Evolutionary conservation across 352 stramenopile species (phyloP).

Genomic region (Globisporangium nunn): DNA sequence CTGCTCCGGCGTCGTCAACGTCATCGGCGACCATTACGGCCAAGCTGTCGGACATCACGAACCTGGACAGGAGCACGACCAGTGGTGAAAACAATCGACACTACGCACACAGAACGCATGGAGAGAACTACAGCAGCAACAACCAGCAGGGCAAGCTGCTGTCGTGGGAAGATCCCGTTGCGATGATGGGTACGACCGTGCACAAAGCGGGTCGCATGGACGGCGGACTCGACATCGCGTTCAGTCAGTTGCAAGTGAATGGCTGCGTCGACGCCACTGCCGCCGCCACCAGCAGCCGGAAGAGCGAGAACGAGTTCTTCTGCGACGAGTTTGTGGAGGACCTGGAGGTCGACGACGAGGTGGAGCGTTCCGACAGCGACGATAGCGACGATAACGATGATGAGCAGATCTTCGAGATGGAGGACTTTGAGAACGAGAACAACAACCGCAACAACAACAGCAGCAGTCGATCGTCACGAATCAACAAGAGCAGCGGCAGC

Average conservation of each 20-base stretch:
- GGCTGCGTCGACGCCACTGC: slow-evolving; percentile 1
- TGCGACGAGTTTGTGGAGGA: slow-evolving; percentile 23
- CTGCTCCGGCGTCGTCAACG: neutral
- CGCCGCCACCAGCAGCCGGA: neutral
- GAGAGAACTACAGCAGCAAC: slow-evolving; percentile 1
- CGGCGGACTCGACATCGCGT: slow-evolving; percentile 7
- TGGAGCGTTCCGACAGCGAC: slow-evolving; percentile 24
- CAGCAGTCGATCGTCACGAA: slow-evolving; percentile 8
- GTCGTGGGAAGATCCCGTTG: slow-evolving; percentile 56
- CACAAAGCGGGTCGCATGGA: slow-evolving; percentile 1
- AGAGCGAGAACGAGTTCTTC: slow-evolving; percentile 4
- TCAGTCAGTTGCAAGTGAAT: slow-evolving; percentile 16
- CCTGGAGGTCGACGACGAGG: slow-evolving; percentile 36
- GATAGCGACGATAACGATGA: slow-evolving; percentile 22
- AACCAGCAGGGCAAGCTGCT: slow-evolving; percentile 23
- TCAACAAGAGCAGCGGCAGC: slow-evolving; percentile 6
- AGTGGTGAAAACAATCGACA: neutral
- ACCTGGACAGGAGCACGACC: neutral
- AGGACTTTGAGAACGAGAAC: slow-evolving; percentile 33
- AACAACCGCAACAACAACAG: slow-evolving; percentile 10
- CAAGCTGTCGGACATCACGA: slow-evolving; percentile 15
- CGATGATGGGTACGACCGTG: slow-evolving; percentile 41
- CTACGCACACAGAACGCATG: neutral
- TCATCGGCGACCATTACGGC: neutral
- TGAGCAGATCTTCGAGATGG: slow-evolving; percentile 77